Evolutionary conservation across 2,329 filamentous ascomycete species (phyloP), one percentile per base, ranked within the genome.

Genomic region (Dryadomyces sulphureus): DNA sequence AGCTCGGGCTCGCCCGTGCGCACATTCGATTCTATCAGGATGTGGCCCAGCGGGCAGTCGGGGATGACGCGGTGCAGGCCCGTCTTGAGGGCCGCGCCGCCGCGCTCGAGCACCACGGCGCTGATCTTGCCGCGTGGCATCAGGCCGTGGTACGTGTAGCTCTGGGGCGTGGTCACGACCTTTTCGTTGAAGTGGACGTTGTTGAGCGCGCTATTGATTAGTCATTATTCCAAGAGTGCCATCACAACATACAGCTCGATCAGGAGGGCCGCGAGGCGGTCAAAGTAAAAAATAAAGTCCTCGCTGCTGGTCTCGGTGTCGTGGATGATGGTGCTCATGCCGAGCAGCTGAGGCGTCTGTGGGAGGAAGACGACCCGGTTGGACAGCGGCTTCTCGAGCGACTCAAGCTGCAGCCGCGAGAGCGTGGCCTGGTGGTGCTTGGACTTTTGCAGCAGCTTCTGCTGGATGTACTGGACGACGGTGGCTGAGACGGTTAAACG

Each of bases 231-330:
- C 5, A 19, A 4, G 16, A 7, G 7, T 11, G 21, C 9, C 11
- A 19, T 11, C 8, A 2, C 17, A 6, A 44, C 49, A 50, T 62
- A 81, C 75, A 79, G 68, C 62, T 96, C 90, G 41, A 96, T 76
- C 22, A 96, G 70, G 45, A 95, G 69, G n/a, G 84, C 78, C 2
- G 85, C 79, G 34, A 96, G 69, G 34, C 92, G 77, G 62, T 98
- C 88, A 61, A 96, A 95, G 64, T 96, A 96, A 64, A 96, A 96
- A 51, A 94, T 86, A 60, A 95, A 96, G 55, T 96, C 89, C 59
- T 94, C 90, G 38, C 85, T 75, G 7, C 74, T 69, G 0, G 87
- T 90, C 41, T 79, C 73, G 17, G 84, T 81, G 55, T 92, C 75
- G 57, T 93, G 82, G 36, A 98, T 76, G 47, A 95, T 84, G 0